phyloP scores from a whole-genome alignment of 305 asterid genomes.

The Solanum chacoense region DNA sequence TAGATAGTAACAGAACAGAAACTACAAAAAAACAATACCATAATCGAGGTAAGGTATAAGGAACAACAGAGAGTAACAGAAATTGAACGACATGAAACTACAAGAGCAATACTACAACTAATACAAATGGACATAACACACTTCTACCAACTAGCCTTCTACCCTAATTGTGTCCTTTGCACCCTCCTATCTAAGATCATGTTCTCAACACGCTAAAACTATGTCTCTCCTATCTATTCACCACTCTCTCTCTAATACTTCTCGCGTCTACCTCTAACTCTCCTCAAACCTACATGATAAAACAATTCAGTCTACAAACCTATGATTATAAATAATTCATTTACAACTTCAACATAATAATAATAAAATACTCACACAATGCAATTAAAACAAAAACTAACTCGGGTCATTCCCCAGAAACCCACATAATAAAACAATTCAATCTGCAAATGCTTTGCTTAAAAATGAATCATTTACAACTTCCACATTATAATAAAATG shows the following conservation, averaged over 20 bases:
- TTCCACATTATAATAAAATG: background rate
- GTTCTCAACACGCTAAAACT: background rate
- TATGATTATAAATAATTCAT: background rate
- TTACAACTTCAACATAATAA: background rate
- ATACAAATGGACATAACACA: background rate
- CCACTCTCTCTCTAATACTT: background rate
- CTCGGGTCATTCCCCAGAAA: background rate
- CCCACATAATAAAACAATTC: background rate
- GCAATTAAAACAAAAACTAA: background rate
- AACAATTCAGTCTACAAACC: background rate
- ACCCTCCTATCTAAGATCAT: background rate
- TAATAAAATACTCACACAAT: background rate
- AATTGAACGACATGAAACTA: background rate
- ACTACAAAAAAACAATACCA: background rate
- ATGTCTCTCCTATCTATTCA: background rate
- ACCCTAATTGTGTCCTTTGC: background rate
- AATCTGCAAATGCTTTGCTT: background rate
- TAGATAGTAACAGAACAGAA: background rate
- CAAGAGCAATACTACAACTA: background rate
- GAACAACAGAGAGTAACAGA: background rate
- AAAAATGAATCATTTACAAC: background rate
- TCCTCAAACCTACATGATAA: background rate
- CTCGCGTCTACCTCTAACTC: background rate
- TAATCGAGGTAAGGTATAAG: background rate
- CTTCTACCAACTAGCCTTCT: background rate